A percentile compares a stretch with the other conserved stretches of the same genome.
These are phyloP conservation scores for Encephalitozoon hellem DNA, from an alignment of 371 early-diverging fungal species.

Conservation along the genomic window DNA sequence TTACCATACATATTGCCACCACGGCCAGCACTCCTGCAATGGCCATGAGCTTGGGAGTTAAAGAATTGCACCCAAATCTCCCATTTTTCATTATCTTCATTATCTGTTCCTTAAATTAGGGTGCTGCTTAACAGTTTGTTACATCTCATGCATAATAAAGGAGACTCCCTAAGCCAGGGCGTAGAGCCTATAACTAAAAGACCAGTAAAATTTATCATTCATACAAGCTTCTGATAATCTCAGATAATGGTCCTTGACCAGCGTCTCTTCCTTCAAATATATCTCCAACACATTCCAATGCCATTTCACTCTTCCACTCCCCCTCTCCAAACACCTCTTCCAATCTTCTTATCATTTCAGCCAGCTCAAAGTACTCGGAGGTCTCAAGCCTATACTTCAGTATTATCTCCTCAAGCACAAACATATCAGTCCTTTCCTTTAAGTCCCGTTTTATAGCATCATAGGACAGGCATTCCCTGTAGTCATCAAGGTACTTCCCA, in stretches of 20 bases:
- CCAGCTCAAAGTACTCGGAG: constrained; percentile 35
- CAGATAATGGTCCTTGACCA: background rate
- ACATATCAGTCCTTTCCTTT: constrained; percentile 30
- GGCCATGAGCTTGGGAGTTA: background rate
- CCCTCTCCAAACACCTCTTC: constrained; percentile 30
- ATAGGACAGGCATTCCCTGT: constrained; percentile 25
- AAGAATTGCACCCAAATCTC: background rate
- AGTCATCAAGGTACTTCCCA: constrained; percentile 18
- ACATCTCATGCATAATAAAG: background rate
- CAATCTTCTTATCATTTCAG: constrained; percentile 9
- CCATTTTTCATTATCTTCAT: background rate
- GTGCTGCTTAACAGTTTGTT: background rate
- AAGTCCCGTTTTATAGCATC: background rate
- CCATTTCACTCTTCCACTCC: constrained; percentile 32
- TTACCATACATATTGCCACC: background rate
- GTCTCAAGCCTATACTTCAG: constrained; percentile 12
- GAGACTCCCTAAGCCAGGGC: background rate
- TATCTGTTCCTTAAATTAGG: background rate
- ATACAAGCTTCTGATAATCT: constrained; percentile 4
- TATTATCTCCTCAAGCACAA: constrained; percentile 40
- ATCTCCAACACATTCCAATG: constrained; percentile 21
- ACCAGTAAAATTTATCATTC: background rate
- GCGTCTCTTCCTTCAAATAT: constrained; percentile 31
- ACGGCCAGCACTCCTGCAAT: too few species aligned
- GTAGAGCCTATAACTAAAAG: background rate